phyloP scores from a whole-genome alignment of 805 yeast genomes.

The Lachancea sp. region DNA sequence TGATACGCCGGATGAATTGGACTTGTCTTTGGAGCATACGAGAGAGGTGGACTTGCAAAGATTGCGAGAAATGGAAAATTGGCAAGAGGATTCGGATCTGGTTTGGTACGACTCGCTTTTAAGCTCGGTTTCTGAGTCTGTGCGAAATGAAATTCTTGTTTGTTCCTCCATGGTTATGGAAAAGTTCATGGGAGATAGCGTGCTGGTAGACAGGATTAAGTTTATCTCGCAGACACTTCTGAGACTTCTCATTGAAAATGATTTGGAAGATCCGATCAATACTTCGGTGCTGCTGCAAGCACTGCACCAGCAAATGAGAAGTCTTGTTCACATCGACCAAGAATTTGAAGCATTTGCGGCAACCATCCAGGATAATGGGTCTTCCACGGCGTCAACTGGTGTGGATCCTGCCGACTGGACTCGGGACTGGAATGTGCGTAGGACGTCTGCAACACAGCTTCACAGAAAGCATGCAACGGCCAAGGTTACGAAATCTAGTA shows the following conservation, averaged over 20 bases:
- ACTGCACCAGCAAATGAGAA: slow-evolving; percentile 26
- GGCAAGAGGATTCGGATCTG: slow-evolving; percentile 43
- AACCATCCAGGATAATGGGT: slow-evolving; percentile 8
- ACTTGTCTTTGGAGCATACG: slow-evolving; percentile 40
- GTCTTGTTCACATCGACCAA: slow-evolving; percentile 30
- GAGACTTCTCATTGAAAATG: not conserved
- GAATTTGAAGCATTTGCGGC: slow-evolving; percentile 33
- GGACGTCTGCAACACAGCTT: not conserved
- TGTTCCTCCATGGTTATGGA: slow-evolving; percentile 53
- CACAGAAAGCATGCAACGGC: slow-evolving; percentile 9
- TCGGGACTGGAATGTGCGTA: slow-evolving; percentile 3
- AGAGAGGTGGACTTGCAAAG: slow-evolving; percentile 39
- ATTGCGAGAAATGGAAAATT: slow-evolving; percentile 47
- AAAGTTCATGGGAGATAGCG: slow-evolving; percentile 33
- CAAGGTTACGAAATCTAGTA: slow-evolving; percentile 11
- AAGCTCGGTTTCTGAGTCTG: slow-evolving; percentile 38
- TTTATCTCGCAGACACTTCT: slow-evolving; percentile 17
- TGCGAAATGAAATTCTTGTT: slow-evolving; percentile 49
- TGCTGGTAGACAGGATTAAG: slow-evolving; percentile 20
- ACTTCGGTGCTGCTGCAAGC: slow-evolving; percentile 6
- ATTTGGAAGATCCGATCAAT: not conserved
- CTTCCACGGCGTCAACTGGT: slow-evolving; percentile 3
- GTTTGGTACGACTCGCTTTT: slow-evolving; percentile 37
- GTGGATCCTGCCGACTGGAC: slow-evolving; percentile 13
- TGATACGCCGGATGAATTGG: slow-evolving; percentile 47